Conservation (phyloP, 2,329 filamentous ascomycete genomes). For the Alternaria triticina region DNA sequence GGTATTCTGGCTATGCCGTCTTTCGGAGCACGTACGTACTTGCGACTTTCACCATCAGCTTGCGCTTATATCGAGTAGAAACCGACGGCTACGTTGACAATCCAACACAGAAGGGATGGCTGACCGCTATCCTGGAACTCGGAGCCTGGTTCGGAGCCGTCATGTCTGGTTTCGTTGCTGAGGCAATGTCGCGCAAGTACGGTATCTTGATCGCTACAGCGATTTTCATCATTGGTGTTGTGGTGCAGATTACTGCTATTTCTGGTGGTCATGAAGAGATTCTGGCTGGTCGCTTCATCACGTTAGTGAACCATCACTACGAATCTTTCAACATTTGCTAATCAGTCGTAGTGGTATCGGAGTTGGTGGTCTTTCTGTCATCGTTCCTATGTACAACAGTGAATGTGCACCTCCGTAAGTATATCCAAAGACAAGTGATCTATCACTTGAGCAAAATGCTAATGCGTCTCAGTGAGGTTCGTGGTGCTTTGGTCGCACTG, state of each 20-base stretch:
- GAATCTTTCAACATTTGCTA: conserved; percentile 9
- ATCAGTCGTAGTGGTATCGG: conserved; percentile 59
- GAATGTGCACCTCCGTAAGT: conserved; percentile 57
- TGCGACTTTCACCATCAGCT: neutral
- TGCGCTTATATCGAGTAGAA: conserved; percentile 32
- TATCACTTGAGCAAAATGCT: conserved; percentile 26
- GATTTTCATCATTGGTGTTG: conserved; percentile 73
- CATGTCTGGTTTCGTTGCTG: conserved; percentile 73
- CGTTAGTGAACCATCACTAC: conserved; percentile 41
- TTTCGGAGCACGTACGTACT: conserved; percentile 49
- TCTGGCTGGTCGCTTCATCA: conserved; percentile 74
- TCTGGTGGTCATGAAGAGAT: conserved; percentile 65
- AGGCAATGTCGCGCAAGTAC: conserved; percentile 72
- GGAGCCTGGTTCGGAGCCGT: conserved; percentile 79
- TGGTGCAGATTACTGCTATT: conserved; percentile 70
- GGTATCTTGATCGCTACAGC: conserved; percentile 69
- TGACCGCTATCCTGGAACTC: conserved; percentile 72
- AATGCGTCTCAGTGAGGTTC: conserved; percentile 61
- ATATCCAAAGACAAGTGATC: accelerated
- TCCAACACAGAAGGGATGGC: conserved; percentile 54
- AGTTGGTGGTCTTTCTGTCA: conserved; percentile 72
- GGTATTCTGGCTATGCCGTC: conserved; percentile 65
- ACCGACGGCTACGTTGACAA: conserved; percentile 51
- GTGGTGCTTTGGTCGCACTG: conserved; percentile 69
- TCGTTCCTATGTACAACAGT: conserved; percentile 62